A percentile compares a stretch with the other conserved stretches of the same genome.
These are phyloP conservation scores for Isabelozyma gotoi DNA, from an alignment of 805 yeast species.

Conservation along the genomic window DNA sequence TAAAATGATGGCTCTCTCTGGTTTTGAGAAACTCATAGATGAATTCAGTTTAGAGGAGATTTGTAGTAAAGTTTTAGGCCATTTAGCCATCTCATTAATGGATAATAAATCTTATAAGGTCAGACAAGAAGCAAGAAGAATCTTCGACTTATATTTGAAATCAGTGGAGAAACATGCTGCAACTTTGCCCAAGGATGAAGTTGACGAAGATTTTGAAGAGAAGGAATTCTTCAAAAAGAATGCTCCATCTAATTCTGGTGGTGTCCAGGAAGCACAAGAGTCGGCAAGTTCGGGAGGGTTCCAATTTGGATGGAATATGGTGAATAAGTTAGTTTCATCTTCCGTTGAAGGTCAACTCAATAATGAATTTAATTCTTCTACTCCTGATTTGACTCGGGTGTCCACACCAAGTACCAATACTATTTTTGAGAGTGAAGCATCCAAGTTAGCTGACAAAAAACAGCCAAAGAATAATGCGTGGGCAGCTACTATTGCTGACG, in stretches of 20 bases:
- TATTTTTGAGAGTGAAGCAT: neutral
- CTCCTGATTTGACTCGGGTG: constrained; percentile 33
- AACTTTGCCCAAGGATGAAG: constrained; percentile 35
- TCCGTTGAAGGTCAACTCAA: constrained; percentile 33
- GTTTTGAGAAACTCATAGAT: constrained; percentile 63
- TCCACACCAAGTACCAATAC: constrained; percentile 21
- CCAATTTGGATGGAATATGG: constrained; percentile 37
- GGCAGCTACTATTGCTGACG: constrained; percentile 8
- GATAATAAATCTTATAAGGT: constrained; percentile 68
- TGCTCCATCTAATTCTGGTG: constrained; percentile 13
- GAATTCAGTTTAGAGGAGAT: constrained; percentile 73
- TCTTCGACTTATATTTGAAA: constrained; percentile 58
- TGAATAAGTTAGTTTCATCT: constrained; percentile 33
- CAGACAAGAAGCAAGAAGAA: constrained; percentile 66
- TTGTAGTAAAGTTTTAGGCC: constrained; percentile 78
- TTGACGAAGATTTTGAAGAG: constrained; percentile 35
- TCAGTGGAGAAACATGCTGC: constrained; percentile 39
- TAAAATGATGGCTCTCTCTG: constrained; percentile 71
- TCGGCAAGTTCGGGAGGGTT: constrained; percentile 9
- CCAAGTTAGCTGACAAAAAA: constrained; percentile 2
- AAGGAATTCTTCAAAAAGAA: constrained; percentile 31
- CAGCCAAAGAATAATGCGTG: constrained; percentile 2
- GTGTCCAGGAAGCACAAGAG: constrained; percentile 4
- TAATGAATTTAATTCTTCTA: constrained; percentile 35
- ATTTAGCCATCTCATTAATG: constrained; percentile 78